phyloP scores from a whole-genome alignment of 345 rosid genomes.

The Eucalyptus regnans region DNA sequence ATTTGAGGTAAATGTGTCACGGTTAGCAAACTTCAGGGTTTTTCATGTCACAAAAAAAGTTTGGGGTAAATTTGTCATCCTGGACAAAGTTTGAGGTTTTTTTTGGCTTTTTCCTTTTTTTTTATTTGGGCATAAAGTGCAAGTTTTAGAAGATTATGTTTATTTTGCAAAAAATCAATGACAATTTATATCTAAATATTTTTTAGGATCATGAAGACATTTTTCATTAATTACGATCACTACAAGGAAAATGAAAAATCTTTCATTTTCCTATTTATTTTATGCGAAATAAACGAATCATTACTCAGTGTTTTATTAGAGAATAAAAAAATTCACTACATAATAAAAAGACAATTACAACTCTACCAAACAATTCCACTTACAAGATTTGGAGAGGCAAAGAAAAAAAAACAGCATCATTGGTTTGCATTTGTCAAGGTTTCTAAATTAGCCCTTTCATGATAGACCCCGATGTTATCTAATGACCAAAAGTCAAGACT shows the following conservation, averaged over 20 bases:
- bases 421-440: neutral
- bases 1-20: too few species aligned
- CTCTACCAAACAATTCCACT: neutral
- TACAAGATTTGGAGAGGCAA: neutral
- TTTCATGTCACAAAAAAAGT: too few species aligned
- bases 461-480: neutral
- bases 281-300: rapidly evolving
- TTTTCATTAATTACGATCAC: neutral
- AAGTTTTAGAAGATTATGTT: neutral
- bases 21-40: too few species aligned
- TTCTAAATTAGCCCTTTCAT: neutral
- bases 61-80: too few species aligned
- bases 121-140: neutral
- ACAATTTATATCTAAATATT: neutral
- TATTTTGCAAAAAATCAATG: too few species aligned
- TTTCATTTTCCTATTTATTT: neutral
- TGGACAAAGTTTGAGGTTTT: too few species aligned
- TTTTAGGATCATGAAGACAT: neutral
- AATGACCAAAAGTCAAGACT: neutral
- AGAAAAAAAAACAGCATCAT: neutral
- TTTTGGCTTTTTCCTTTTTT: too few species aligned
- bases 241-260: rapidly evolving
- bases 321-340: neutral
- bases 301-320: neutral
- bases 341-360: neutral